Percentiles rank a stretch among this genome's conserved stretches.
phyloP scores from a whole-genome alignment of 2,329 filamentous ascomycete species.

The Ceratocystis cubensis region DNA sequence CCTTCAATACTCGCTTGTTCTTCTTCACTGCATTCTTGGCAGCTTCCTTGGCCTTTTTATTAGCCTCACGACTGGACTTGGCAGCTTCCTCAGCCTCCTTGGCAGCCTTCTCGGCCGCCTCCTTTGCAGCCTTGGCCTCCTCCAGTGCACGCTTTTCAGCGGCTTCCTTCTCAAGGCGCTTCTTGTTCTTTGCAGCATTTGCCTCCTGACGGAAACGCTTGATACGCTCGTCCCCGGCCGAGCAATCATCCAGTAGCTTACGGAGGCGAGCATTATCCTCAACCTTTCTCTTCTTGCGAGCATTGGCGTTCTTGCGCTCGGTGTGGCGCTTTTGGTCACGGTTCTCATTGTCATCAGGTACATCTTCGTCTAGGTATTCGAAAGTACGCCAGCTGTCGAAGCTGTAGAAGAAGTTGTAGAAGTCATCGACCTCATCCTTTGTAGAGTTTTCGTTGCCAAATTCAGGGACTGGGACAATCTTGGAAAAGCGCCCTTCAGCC shows the following conservation, averaged over 20 bases:
- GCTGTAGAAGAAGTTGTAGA: conserved; percentile 99
- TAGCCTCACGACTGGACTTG: conserved; percentile 68
- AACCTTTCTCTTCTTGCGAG: conserved; percentile 98
- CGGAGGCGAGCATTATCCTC: conserved; percentile 89
- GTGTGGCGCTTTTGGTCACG: conserved; percentile 97
- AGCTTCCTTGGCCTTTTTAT: conserved; percentile 96
- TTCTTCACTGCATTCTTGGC: conserved; percentile 99
- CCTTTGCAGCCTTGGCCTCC: conserved; percentile 71
- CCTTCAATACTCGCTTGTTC: conserved; percentile 96
- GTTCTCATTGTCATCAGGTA: conserved; percentile 97
- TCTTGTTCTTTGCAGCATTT: conserved; percentile 92
- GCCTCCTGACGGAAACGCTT: conserved; percentile 92
- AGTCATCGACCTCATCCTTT: conserved; percentile 81
- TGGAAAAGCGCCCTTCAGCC: conserved; percentile 85
- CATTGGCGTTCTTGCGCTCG: conserved; percentile 95
- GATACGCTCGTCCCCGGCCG: conserved; percentile 82
- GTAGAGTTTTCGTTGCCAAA: conserved; percentile 74
- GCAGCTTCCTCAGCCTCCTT: conserved; percentile 78
- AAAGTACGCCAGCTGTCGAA: conserved; percentile 97
- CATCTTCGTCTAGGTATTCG: conserved; percentile 97
- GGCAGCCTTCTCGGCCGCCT: conserved; percentile 64
- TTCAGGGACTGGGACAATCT: conserved; percentile 71
- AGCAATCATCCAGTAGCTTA: conserved; percentile 75
- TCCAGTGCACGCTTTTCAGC: conserved; percentile 78
- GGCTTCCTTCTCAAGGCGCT: conserved; percentile 77